Evolutionary conservation across 2,329 filamentous ascomycete genomes (phyloP).

Genomic region (Talaromyces pinophilus): DNA sequence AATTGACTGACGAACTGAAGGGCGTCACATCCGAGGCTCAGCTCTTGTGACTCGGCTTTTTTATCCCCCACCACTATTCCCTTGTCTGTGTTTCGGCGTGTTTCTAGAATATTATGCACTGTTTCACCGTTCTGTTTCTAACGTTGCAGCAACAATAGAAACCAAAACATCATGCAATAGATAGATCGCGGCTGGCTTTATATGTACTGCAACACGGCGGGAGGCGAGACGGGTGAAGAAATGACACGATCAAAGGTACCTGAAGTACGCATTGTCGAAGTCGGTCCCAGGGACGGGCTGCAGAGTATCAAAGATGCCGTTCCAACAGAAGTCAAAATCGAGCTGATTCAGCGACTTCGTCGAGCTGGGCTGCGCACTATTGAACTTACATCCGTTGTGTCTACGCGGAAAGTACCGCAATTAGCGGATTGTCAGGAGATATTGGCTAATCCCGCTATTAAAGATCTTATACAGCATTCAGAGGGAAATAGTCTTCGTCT

Average conservation of each 20-base stretch:
- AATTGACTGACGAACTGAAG: neutral
- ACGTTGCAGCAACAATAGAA: neutral
- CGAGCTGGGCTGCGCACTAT: conserved; percentile 70
- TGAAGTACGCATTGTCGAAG: conserved; percentile 68
- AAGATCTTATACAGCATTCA: conserved; percentile 55
- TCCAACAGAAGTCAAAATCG: conserved; percentile 70
- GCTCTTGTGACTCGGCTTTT: conserved; percentile 1
- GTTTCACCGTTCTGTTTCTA: no score
- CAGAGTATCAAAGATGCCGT: conserved; percentile 79
- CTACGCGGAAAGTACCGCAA: conserved; percentile 83
- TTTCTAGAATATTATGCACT: neutral
- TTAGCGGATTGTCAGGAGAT: conserved; percentile 48
- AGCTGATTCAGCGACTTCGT: conserved; percentile 70
- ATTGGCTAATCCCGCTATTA: conserved; percentile 24
- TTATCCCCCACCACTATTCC: neutral
- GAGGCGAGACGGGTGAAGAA: neutral
- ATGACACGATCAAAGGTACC: conserved; percentile 16
- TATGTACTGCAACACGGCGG: neutral
- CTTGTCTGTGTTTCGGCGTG: neutral
- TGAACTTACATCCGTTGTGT: conserved; percentile 79
- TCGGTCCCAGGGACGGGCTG: conserved; percentile 81
- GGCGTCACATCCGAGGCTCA: conserved; percentile 10
- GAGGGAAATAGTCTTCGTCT: conserved; percentile 26
- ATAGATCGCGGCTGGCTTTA: neutral
- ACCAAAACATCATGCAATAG: neutral